Percentiles rank a stretch among this genome's conserved stretches.
phyloP scores from a whole-genome alignment of 2,329 filamentous ascomycete genomes.

The Lecanoromycetidae sp. region DNA sequence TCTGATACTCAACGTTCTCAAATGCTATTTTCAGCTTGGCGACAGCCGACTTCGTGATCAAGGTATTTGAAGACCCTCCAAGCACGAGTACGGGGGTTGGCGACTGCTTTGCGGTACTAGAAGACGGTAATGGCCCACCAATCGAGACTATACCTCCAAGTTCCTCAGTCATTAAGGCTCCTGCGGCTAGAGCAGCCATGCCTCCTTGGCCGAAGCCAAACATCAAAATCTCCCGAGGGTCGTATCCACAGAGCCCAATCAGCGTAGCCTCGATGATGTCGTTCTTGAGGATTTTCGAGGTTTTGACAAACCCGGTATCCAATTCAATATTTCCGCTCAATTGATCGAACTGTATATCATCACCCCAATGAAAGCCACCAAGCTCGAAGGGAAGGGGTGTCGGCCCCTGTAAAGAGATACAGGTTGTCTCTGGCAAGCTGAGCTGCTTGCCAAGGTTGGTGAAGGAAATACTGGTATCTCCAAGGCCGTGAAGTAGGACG shows the following conservation, averaged over 20 bases:
- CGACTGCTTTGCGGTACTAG: slow-evolving; percentile 19
- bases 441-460: slow-evolving; percentile 55
- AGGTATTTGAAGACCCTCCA: slow-evolving; percentile 29
- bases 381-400: slow-evolving; percentile 56
- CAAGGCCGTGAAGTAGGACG: slow-evolving; percentile 72
- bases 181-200: slow-evolving; percentile 47
- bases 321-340: slow-evolving; percentile 43
- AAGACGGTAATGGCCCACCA: slow-evolving; percentile 31
- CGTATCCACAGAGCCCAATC: slow-evolving; percentile 47
- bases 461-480: slow-evolving; percentile 61
- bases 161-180: slow-evolving; percentile 27
- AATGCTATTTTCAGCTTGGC: slow-evolving; percentile 56
- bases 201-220: slow-evolving; percentile 59
- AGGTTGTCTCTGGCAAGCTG: slow-evolving; percentile 62
- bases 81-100: slow-evolving; percentile 32
- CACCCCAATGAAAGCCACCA: slow-evolving; percentile 57
- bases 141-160: slow-evolving; percentile 33
- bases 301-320: slow-evolving; percentile 49
- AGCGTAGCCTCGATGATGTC: slow-evolving; percentile 42
- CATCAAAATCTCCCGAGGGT: slow-evolving; percentile 46
- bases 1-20: slow-evolving; percentile 51
- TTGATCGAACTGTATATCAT: slow-evolving; percentile 47
- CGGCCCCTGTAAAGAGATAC: slow-evolving; percentile 62
- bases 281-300: slow-evolving; percentile 36
- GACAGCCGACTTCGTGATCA: slow-evolving; percentile 51